Percentiles rank a stretch among this genome's conserved stretches.
Conservation (phyloP, 202 grass and related monocot genomes). For the Carex arenaria region DNA sequence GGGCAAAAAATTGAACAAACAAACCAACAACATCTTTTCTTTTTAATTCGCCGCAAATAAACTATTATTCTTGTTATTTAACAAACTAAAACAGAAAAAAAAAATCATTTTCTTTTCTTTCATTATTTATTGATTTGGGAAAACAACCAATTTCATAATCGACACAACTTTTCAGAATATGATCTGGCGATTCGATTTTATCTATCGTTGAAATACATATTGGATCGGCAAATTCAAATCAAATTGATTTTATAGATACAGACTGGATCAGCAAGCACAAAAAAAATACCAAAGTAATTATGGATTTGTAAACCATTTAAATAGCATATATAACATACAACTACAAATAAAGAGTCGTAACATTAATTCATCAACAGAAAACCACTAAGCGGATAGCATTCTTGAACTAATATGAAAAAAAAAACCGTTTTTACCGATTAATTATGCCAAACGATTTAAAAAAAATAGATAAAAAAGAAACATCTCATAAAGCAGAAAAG, state of each 20-base stretch:
- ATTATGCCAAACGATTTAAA: not conserved
- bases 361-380: not conserved
- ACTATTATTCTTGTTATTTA: conserved; percentile 1
- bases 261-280: not conserved
- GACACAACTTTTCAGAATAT: not conserved
- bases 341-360: not conserved
- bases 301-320: not conserved
- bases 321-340: not conserved
- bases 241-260: not conserved
- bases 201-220: not conserved
- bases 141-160: not conserved
- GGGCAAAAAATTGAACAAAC: not conserved
- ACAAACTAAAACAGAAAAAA: not conserved
- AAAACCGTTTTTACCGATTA: not conserved
- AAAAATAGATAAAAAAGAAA: not conserved
- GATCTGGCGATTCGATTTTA: not conserved
- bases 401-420: not conserved
- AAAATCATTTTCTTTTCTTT: not conserved
- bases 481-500: not conserved
- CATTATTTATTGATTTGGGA: not conserved
- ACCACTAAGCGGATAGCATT: not conserved
- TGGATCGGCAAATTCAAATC: not conserved
- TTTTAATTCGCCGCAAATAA: not conserved
- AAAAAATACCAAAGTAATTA: not conserved
- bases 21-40: not conserved